Evolutionary conservation across 129 eudicot genomes (phyloP).

Genomic region (Escallonia herrerae): DNA sequence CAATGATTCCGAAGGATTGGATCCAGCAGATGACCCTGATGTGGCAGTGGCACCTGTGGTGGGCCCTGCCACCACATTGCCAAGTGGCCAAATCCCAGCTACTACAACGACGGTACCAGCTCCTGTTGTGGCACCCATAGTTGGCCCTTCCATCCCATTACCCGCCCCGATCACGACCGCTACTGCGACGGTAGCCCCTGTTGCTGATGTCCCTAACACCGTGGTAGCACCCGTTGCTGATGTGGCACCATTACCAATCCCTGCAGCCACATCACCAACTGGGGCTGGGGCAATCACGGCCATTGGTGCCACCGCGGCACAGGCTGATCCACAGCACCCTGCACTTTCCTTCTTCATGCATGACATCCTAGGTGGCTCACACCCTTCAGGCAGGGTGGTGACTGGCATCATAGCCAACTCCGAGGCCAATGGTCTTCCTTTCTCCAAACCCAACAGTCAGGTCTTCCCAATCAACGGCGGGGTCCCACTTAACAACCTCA

Average conservation of each 20-base stretch:
- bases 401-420: conserved; percentile 80
- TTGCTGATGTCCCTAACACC: conserved; percentile 4
- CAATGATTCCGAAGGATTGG: conserved; percentile 22
- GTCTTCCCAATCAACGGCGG: conserved; percentile 89
- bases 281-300: conserved; percentile 18
- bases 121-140: conserved; percentile 7
- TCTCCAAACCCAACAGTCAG: conserved; percentile 75
- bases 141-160: conserved; percentile 27
- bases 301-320: conserved; percentile 13
- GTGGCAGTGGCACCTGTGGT: conserved; percentile 23
- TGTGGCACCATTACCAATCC: conserved; percentile 6
- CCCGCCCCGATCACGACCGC: conserved; percentile 23
- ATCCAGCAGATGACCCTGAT: conserved; percentile 18
- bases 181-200: background rate
- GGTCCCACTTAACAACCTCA: conserved; percentile 67
- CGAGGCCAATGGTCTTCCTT: conserved; percentile 67
- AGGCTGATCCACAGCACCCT: conserved; percentile 33
- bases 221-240: conserved; percentile 3
- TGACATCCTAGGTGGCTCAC: conserved; percentile 15
- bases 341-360: conserved; percentile 82
- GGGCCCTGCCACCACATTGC: conserved; percentile 25
- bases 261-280: conserved; percentile 16
- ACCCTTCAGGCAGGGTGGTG: conserved; percentile 88
- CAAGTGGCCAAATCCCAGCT: conserved; percentile 44
- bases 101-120: conserved; percentile 3